Evolutionary conservation across 2,329 filamentous ascomycete species (phyloP).

Genomic region (Aaosphaeria arxii): DNA sequence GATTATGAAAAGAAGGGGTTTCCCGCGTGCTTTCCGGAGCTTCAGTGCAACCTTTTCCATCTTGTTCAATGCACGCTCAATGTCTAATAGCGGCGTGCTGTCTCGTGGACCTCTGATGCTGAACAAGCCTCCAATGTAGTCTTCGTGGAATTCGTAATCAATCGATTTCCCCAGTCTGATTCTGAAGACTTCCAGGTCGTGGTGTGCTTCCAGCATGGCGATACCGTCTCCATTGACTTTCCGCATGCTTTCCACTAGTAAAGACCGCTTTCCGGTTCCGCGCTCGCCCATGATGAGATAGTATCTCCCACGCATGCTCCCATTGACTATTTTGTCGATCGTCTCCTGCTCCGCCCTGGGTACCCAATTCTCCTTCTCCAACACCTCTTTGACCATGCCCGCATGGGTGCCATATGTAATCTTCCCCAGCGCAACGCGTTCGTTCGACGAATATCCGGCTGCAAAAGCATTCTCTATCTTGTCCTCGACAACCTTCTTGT

Average conservation of each 20-base stretch:
- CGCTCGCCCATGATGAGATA: slow-evolving; percentile 91
- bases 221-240: slow-evolving; percentile 84
- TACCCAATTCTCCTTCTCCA: slow-evolving; percentile 70
- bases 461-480: slow-evolving; percentile 36
- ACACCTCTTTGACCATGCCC: slow-evolving; percentile 22
- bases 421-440: slow-evolving; percentile 27
- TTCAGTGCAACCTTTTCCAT: slow-evolving; percentile 88
- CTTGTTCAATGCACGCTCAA: slow-evolving; percentile 95
- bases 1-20: slow-evolving; percentile 82
- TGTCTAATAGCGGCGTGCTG: slow-evolving; percentile 86
- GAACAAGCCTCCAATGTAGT: slow-evolving; percentile 94
- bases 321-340: slow-evolving; percentile 79
- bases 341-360: slow-evolving; percentile 72
- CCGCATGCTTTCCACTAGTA: slow-evolving; percentile 91
- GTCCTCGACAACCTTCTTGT: slow-evolving; percentile 25
- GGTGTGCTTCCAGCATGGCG: slow-evolving; percentile 94
- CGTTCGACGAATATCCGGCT: slow-evolving; percentile 31
- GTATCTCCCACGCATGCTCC: slow-evolving; percentile 73
- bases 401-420: slow-evolving; percentile 26
- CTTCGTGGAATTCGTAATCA: slow-evolving; percentile 95
- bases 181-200: slow-evolving; percentile 90
- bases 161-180: slow-evolving; percentile 88
- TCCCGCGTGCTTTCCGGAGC: slow-evolving; percentile 58
- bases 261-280: slow-evolving; percentile 91
- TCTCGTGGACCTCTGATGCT: slow-evolving; percentile 90